phyloP scores from a whole-genome alignment of 306 rosid species.

The Citrullus amarus region DNA sequence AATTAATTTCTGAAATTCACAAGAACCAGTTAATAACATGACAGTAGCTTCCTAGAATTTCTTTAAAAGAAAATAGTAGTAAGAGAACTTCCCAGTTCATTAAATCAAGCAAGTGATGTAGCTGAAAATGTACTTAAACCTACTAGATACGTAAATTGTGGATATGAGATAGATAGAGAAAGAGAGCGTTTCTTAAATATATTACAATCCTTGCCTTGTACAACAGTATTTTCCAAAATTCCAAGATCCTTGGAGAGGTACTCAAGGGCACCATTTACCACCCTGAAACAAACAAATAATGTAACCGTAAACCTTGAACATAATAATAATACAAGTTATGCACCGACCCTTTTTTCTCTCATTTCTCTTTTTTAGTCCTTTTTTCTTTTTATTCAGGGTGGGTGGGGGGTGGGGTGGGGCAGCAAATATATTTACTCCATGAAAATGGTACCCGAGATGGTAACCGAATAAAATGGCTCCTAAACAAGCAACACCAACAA shows the following conservation, averaged over 20 bases:
- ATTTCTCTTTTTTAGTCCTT: too few relatives aligned
- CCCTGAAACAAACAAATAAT: constrained; percentile 43
- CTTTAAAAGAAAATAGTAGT: not conserved
- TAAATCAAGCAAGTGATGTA: not conserved
- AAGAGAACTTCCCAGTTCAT: not conserved
- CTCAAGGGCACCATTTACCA: constrained; percentile 89
- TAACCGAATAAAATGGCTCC: constrained; percentile 92
- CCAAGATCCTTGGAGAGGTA: constrained; percentile 87
- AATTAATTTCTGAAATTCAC: not conserved
- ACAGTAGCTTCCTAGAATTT: constrained; percentile 10
- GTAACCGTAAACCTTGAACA: constrained; percentile 9
- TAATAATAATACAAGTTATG: not conserved
- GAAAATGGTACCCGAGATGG: constrained; percentile 71
- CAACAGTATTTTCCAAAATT: constrained; percentile 51
- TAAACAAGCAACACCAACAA: constrained; percentile 87
- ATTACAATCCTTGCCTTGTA: constrained; percentile 42
- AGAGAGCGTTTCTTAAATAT: not conserved
- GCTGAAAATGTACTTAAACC: not conserved
- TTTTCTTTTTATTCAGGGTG: too few relatives aligned
- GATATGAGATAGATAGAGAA: not conserved
- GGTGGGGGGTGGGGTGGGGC: not conserved
- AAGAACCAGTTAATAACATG: constrained; percentile 3
- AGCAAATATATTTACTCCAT: not conserved
- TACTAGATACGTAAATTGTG: not conserved
- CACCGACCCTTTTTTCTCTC: not conserved